Percentiles rank a stretch among this genome's conserved stretches.
These are phyloP conservation scores for Lactifluus pinguis DNA, from an alignment of 768 basidiomycete species.

Conservation along the genomic window DNA sequence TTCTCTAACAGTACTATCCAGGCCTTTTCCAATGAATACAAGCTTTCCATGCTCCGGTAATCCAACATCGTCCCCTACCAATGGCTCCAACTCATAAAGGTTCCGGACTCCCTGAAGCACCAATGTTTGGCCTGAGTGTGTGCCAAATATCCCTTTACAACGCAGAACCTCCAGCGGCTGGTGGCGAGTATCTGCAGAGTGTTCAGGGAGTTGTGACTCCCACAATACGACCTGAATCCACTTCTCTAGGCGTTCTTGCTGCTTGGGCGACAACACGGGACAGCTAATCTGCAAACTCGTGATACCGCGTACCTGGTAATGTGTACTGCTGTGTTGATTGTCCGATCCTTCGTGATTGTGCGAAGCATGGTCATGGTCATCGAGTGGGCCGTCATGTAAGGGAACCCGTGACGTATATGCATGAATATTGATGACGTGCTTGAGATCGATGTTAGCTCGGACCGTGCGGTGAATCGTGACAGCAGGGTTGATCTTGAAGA, in stretches of 20 bases:
- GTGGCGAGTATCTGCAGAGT: conserved; percentile 7
- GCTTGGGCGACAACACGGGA: conserved; percentile 43
- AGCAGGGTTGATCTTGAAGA: conserved; percentile 73
- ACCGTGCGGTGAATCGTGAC: conserved; percentile 67
- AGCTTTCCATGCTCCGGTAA: conserved; percentile 65
- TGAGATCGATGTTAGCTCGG: conserved; percentile 64
- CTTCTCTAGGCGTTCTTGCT: conserved; percentile 51
- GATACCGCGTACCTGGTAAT: conserved; percentile 75
- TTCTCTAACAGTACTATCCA: conserved; percentile 45
- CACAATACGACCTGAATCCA: conserved; percentile 81
- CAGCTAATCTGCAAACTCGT: conserved; percentile 67
- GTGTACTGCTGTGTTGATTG: conserved; percentile 29
- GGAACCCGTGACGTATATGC: conserved; percentile 57
- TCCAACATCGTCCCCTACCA: conserved; percentile 33
- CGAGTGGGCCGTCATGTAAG: conserved; percentile 21
- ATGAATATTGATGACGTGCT: conserved; percentile 66
- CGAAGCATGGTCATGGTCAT: conserved; percentile 29
- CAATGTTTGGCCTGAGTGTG: conserved; percentile 45
- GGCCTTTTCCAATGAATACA: conserved; percentile 79
- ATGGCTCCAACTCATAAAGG: conserved; percentile 65
- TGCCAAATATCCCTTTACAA: conserved; percentile 76
- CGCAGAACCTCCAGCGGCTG: conserved; percentile 55
- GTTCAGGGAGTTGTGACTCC: conserved; percentile 51
- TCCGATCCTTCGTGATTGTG: conserved; percentile 19
- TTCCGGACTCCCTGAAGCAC: conserved; percentile 88